Evolutionary conservation across 1,139 yeast genomes (phyloP), one percentile per base, ranked within the genome.

Genomic region (Meyerozyma athensensis): DNA sequence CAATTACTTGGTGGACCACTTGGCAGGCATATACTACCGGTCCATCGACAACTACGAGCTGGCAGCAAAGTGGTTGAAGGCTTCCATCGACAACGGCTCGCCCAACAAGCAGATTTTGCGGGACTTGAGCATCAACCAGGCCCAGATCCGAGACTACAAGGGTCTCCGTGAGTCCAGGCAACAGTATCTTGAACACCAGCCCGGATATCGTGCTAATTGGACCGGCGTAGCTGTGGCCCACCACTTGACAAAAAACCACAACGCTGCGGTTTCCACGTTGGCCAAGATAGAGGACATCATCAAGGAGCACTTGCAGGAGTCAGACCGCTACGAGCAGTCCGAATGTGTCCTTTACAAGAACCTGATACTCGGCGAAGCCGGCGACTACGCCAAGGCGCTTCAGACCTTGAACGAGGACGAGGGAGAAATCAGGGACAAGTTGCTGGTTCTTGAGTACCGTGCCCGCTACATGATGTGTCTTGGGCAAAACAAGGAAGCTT

Each of bases 201-300:
- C 96, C 9, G 96, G 95, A 0, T 83, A 78, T 55, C 76, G 97
- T 47, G 92, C 94, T 47, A 84, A 87, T 53, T 94, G 97, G 97
- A 85, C 96, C 2, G 83, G 85, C 0, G 69, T 86, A 39, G 97
- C 96, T 0, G 72, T 86, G 30, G 96, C 97, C 0, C 87, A 85
- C 53, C 87, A 86, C 57, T 68, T 90, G 54, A 77, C 75, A 53
- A 74, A 76, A 19, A 87, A 90, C 53, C 74, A 70, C 52, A 65
- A 65, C 23, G 77, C 75, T 12, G 94, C 96, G 3, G 80, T 82
- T 42, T 73, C 77, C 39, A 84, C 94, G 3, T 71, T 90, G 49
- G 58, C 74, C 20, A 81, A 84, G 50, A 86, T 86, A 49, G 96
- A 89, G 54, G 79, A 73, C 14, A 66, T 87, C 26, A 78, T 86